Evolutionary conservation across 352 stramenopile species (phyloP), one percentile per base, ranked within the genome.

Genomic region (Phytophthora agathidicida): DNA sequence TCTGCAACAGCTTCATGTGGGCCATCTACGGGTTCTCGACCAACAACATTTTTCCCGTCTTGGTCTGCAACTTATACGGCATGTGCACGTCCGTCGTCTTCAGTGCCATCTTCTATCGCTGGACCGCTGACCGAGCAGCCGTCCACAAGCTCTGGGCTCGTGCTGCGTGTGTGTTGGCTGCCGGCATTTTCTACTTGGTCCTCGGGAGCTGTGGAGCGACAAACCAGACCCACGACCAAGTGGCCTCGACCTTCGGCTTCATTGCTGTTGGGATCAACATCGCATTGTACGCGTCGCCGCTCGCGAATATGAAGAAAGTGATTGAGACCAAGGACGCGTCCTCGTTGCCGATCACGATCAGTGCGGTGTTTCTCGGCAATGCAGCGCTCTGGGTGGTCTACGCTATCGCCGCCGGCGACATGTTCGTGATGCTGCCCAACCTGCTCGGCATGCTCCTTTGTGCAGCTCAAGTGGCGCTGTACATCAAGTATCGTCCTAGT

Each of bases 21-120:
- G 66, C 65, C 11, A 65, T 86, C 39, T 82, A 76, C 26, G 71
- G 73, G 22, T 81, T 65, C 38, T 43, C 68, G 23, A 66, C 51
- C 0, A 45, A 73, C 44, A 71, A 73, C 46, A 60, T 72, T 24
- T 64, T 74, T 17, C 68, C 68, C 11, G 53, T 77, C 4, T 37
- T 73, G 30, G 56, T 62, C 19, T 70, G 60, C 42, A 66, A 68
- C 28, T 9, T 60, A 31, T 76, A 70, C 37, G 62, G 56, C n/a
- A 63, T 58, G 33, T 14, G 44, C 10, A 70, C 67, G 0, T 61
- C 55, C 33, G 32, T 68, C 46, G 22, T 53, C 46, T 75, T 70
- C 57, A 66, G 60, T 27, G 50, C 17, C 30, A 68, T 75, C 41
- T 75, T 49, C 55, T 65, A 72, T 38, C 55, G 52, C 7, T 68